phyloP scores from a whole-genome alignment of 2,329 filamentous ascomycete species.

The Clarireedia paspali region DNA sequence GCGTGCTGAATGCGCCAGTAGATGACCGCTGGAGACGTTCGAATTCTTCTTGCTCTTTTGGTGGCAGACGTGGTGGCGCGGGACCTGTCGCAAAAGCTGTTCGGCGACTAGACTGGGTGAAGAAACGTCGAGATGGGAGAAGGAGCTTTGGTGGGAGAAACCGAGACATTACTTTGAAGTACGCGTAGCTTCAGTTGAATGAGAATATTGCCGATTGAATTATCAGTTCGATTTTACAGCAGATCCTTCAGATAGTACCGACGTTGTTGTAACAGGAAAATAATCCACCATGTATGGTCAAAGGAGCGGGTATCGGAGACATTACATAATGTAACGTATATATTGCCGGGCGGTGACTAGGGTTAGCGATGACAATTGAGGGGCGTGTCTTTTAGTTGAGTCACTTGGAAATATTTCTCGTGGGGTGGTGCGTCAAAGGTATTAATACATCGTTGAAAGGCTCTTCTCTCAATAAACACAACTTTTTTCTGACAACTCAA shows the following conservation, averaged over 20 bases:
- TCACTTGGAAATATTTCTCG: background rate
- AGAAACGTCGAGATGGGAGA: constrained; percentile 24
- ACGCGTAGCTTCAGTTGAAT: background rate
- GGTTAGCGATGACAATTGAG: background rate
- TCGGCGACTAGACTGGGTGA: constrained; percentile 21
- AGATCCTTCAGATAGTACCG: no score
- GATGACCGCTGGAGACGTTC: constrained; percentile 75
- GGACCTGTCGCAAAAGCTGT: constrained; percentile 46
- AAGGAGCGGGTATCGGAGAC: no score
- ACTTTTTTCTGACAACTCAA: constrained; percentile 12
- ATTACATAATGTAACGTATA: background rate
- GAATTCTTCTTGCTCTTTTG: constrained; percentile 83
- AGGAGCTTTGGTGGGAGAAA: constrained; percentile 21
- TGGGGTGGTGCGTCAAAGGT: no score
- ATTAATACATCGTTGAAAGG: background rate
- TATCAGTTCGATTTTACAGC: no score
- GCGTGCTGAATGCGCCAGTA: constrained; percentile 71
- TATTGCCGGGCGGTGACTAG: background rate
- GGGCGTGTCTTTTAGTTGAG: constrained; percentile 1
- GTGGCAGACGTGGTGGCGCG: constrained; percentile 76
- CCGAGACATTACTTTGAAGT: constrained; percentile 21
- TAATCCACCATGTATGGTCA: no score
- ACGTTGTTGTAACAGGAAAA: no score
- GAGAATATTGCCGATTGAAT: no score
- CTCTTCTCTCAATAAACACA: background rate